phyloP scores from a whole-genome alignment of 495 filamentous ascomycete species.

The Neurospora sp. region DNA sequence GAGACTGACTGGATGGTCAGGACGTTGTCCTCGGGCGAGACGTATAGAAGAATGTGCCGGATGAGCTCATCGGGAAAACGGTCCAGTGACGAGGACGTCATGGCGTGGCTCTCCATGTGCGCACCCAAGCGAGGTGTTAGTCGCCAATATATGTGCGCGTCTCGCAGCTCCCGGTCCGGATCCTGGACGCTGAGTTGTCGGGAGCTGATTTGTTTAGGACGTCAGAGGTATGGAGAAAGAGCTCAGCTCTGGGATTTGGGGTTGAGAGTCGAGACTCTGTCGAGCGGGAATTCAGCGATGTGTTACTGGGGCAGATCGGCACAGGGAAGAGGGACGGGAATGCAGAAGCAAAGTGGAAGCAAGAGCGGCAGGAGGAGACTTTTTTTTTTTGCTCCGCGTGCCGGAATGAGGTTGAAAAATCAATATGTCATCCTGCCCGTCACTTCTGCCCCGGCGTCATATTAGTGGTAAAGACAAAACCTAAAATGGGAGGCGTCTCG shows the following conservation, averaged over 20 bases:
- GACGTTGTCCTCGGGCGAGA: slow-evolving; percentile 45
- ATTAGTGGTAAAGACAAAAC: neutral
- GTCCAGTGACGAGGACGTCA: slow-evolving; percentile 19
- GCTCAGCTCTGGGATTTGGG: neutral
- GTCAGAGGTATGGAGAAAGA: neutral
- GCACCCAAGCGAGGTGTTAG: neutral
- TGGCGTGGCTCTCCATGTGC: neutral
- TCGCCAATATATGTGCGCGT: neutral
- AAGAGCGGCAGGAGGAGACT: neutral
- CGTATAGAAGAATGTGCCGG: slow-evolving; percentile 52
- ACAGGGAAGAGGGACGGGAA: neutral
- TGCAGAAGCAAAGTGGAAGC: neutral
- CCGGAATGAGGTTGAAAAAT: neutral
- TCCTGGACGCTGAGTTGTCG: neutral
- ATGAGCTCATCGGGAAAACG: slow-evolving; percentile 66
- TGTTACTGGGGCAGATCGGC: neutral
- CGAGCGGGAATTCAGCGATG: neutral
- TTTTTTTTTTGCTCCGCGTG: neutral
- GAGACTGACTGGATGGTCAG: slow-evolving; percentile 47
- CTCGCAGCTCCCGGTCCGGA: neutral
- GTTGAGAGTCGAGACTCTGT: neutral
- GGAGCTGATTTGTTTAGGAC: neutral
- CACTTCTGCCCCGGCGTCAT: neutral
- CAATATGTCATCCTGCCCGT: neutral
- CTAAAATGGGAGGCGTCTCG: neutral